Evolutionary conservation across 31 red algal genomes (phyloP).

Genomic region (Asparagopsis taxiformis): DNA sequence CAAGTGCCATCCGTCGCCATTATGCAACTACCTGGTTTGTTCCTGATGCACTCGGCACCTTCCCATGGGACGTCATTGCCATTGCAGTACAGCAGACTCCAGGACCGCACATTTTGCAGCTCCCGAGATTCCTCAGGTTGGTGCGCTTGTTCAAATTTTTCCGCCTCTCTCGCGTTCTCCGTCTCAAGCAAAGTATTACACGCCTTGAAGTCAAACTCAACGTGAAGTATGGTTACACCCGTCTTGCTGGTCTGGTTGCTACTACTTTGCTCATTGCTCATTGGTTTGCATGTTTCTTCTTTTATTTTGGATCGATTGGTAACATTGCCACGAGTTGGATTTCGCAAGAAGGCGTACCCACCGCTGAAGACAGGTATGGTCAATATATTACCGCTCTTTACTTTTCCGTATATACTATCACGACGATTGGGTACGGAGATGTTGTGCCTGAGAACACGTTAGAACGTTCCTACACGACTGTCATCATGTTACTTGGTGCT

Average conservation of each 20-base stretch:
- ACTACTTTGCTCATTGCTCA: constrained; percentile 56
- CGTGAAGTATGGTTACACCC: constrained; percentile 61
- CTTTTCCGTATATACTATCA: constrained; percentile 82
- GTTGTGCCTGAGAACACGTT: constrained; percentile 61
- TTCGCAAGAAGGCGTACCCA: constrained; percentile 15
- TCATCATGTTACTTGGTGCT: constrained; percentile 83
- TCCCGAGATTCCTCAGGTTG: constrained; percentile 66
- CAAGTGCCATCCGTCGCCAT: background rate
- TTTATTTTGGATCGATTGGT: constrained; percentile 54
- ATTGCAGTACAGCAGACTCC: constrained; percentile 2
- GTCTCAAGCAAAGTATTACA: constrained; percentile 28
- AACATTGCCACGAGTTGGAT: constrained; percentile 1
- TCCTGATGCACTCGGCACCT: constrained; percentile 47
- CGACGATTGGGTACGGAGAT: constrained; percentile 86
- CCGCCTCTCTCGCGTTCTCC: constrained; percentile 34
- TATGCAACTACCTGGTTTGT: constrained; percentile 56
- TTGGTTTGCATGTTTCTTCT: constrained; percentile 78
- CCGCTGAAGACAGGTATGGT: constrained; percentile 48
- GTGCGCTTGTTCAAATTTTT: constrained; percentile 58
- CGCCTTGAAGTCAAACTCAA: constrained; percentile 64
- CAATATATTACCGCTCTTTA: constrained; percentile 68
- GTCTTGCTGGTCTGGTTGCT: constrained; percentile 30
- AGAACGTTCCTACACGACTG: constrained; percentile 57
- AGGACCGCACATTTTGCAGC: constrained; percentile 19
- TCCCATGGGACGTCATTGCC: constrained; percentile 70